Conservation (phyloP, 2,329 filamentous ascomycete genomes). For the Paecilomyces fulvus region DNA sequence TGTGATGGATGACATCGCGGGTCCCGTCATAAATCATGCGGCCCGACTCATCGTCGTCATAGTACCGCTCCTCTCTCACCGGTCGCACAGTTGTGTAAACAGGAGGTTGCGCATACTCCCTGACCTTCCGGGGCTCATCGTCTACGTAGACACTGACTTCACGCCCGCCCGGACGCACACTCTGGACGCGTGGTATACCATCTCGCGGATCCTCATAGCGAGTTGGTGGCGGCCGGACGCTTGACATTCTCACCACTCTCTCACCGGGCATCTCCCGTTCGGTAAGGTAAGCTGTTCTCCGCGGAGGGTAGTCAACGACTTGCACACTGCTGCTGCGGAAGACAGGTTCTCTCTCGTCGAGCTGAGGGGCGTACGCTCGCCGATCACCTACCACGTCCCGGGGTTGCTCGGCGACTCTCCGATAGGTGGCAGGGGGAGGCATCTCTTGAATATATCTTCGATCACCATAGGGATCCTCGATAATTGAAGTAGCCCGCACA, state of each 20-base stretch:
- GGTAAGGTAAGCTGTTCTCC: constrained; percentile 45
- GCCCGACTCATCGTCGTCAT: constrained; percentile 26
- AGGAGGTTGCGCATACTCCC: constrained; percentile 42
- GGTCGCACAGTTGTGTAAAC: constrained; percentile 33
- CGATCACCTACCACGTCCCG: constrained; percentile 22
- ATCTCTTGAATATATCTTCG: constrained; percentile 37
- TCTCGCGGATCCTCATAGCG: constrained; percentile 37
- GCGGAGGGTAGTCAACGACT: constrained; percentile 32
- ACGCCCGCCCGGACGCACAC: constrained; percentile 34
- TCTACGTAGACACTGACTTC: constrained; percentile 37
- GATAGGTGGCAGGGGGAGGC: constrained; percentile 34
- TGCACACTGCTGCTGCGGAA: constrained; percentile 33
- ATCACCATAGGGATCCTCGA: constrained; percentile 33
- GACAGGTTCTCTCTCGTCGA: constrained; percentile 26
- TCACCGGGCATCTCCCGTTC: constrained; percentile 56
- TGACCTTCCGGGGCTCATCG: constrained; percentile 28
- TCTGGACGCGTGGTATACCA: constrained; percentile 32
- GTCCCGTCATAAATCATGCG: constrained; percentile 22
- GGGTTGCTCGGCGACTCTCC: constrained; percentile 30
- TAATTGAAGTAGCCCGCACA: constrained; percentile 33
- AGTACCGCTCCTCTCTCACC: constrained; percentile 27
- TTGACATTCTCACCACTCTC: constrained; percentile 48
- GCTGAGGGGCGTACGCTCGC: constrained; percentile 22
- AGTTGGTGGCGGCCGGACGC: constrained; percentile 46
- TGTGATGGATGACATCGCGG: constrained; percentile 20